Evolutionary conservation across 306 rosid genomes (phyloP).

Genomic region (Medicago truncatula): DNA sequence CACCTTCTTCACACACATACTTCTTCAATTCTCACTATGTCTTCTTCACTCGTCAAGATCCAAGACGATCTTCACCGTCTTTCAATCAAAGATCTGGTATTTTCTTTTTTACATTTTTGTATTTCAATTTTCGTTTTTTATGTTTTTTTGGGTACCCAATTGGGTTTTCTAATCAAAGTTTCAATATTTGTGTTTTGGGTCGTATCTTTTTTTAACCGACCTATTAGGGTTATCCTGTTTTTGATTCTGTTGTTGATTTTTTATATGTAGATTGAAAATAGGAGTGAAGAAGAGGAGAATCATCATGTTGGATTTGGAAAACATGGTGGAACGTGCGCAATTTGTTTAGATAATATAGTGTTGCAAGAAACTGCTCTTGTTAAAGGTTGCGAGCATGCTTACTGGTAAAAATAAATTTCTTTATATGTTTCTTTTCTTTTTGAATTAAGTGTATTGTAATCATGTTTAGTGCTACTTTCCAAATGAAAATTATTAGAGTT

Average conservation of each 20-base stretch:
- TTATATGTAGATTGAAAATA: conserved; percentile 54
- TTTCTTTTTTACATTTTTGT: neutral
- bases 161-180: neutral
- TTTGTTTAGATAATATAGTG: conserved; percentile 71
- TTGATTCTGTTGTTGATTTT: conserved; percentile 20
- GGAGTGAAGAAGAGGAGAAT: conserved; percentile 45
- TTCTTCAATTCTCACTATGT: conserved; percentile 35
- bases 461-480: neutral
- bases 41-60: conserved; percentile 34
- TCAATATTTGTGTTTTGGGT: conserved; percentile 1
- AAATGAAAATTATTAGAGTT: neutral
- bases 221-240: neutral
- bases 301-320: conserved; percentile 50
- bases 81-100: conserved; percentile 44
- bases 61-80: conserved; percentile 31
- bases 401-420: conserved; percentile 59
- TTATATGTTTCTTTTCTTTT: conserved; percentile 10
- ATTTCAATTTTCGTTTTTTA: neutral
- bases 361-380: conserved; percentile 86
- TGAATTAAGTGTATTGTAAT: conserved; percentile 4
- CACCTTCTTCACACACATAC: neutral
- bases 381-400: conserved; percentile 98
- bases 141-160: neutral
- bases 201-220: neutral
- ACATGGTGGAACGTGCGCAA: conserved; percentile 75